phyloP scores from a whole-genome alignment of 2,329 filamentous ascomycete species.

The Nigrospora osmanthi region DNA sequence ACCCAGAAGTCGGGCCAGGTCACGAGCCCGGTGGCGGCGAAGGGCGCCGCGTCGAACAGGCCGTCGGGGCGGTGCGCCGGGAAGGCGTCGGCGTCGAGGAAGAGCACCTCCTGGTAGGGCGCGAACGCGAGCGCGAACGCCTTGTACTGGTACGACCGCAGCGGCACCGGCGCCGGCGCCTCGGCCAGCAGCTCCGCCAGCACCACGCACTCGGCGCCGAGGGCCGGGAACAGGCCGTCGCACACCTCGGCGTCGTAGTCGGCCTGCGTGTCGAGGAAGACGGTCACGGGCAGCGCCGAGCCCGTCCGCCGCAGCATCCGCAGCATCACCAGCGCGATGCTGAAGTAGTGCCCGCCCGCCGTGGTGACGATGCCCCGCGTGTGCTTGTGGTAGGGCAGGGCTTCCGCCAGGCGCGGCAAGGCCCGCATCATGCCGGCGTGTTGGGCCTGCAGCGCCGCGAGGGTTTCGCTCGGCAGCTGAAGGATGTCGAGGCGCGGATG shows the following conservation, averaged over 20 bases:
- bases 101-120: conserved; percentile 49
- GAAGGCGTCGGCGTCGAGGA: conserved; percentile 51
- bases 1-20: conserved; percentile 51
- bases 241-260: conserved; percentile 23
- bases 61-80: conserved; percentile 28
- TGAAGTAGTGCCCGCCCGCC: conserved; percentile 37
- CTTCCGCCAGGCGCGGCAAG: conserved; percentile 18
- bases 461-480: background rate
- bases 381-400: conserved; percentile 19
- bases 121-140: conserved; percentile 49
- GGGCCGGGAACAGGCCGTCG: conserved; percentile 16
- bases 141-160: conserved; percentile 46
- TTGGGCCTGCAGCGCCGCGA: conserved; percentile 1
- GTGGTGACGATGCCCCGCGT: conserved; percentile 43
- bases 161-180: conserved; percentile 8
- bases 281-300: conserved; percentile 37
- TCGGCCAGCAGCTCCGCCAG: conserved; percentile 18
- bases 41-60: conserved; percentile 44
- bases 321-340: conserved; percentile 39
- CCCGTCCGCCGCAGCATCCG: conserved; percentile 43
- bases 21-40: conserved; percentile 41
- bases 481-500: conserved; percentile 7
- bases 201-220: conserved; percentile 23
- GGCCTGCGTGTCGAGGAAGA: conserved; percentile 23
- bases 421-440: conserved; percentile 13